Evolutionary conservation across 306 rosid genomes (phyloP).

Genomic region (Vigna trinervia): DNA sequence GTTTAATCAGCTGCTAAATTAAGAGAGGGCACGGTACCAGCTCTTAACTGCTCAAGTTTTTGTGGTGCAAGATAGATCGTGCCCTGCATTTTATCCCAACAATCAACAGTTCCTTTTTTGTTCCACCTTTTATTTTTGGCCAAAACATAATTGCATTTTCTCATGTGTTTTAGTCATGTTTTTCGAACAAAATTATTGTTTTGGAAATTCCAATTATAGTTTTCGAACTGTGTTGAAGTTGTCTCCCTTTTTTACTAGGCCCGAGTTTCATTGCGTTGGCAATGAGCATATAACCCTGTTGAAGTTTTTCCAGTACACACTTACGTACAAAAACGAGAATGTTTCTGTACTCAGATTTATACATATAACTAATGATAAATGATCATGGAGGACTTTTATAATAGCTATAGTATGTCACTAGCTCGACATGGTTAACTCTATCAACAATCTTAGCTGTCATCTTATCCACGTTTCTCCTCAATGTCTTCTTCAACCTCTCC

Average conservation of each 20-base stretch:
- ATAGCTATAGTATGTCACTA: no score
- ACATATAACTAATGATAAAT: no score
- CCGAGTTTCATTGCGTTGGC: no score
- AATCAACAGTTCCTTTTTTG: background rate
- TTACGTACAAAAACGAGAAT: no score
- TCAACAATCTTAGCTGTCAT: no score
- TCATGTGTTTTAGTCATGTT: background rate
- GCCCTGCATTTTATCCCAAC: constrained; percentile 54
- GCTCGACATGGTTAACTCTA: no score
- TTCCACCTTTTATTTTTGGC: background rate
- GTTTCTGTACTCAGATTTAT: no score
- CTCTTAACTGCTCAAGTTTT: constrained; percentile 77
- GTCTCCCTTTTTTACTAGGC: no score
- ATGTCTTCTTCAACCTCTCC: no score
- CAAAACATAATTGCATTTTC: background rate
- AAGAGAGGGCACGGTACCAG: constrained; percentile 64
- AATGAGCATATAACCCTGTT: background rate
- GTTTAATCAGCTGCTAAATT: constrained; percentile 77
- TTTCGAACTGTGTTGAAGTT: background rate
- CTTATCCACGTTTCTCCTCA: no score
- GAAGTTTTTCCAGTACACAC: background rate
- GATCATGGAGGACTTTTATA: no score
- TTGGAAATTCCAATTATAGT: background rate
- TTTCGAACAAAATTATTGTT: background rate
- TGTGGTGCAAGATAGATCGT: constrained; percentile 73